Base-by-base conservation (phyloP, 805 yeast genomes). In the Kluyveromyces nonfermentans region DNA sequence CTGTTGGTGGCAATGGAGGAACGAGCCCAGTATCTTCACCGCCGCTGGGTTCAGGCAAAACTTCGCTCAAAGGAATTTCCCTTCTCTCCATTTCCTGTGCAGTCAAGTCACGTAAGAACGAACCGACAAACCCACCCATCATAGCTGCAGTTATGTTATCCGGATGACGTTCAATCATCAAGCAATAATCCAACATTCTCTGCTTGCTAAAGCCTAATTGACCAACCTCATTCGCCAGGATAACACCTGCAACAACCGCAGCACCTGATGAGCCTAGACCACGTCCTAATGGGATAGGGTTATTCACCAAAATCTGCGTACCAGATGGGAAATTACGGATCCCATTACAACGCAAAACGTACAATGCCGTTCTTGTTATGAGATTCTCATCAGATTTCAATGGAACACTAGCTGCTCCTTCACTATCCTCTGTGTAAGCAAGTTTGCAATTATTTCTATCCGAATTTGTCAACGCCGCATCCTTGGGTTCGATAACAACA, bases 101-200 rank as follows among this genome's bases (percentile, higher is more conserved):
- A 30, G 79, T 70, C 46, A 93, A 68, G 49, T 85, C 94, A 56
- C 95, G 77, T 58, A 93, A 73, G 64, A 84, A 93, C 4, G 96
- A 87, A 36, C 98, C 98, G 35, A 89, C 96, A 63, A 93, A 93
- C 1, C 98, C 97, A 47, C 98, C 98, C 81, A 89, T 83, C 96
- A 93, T 87, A 32, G 98, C 96, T 28, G 98, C 98, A 10, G 96
- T 87, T 57, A 93, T 89, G 64, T 93, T 93, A 67, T 93, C 98
- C 31, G 98, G 98, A 59, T 93, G 98, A 62, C 97, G 80, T 70
- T 93, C 98, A 53, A 93, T 89, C 93, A 93, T 85, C 54, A 93
- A 73, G 64, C 96, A 87, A 70, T 85, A 93, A 64, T 93, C 98
- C 55, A 93, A 71, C 80, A 93, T 75, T 54, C 97, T 74, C 54